A percentile compares a stretch with the other conserved stretches of the same genome.
These are phyloP conservation scores for Pyrus bretschneideri DNA, from an alignment of 306 rosid species.

Conservation along the genomic window DNA sequence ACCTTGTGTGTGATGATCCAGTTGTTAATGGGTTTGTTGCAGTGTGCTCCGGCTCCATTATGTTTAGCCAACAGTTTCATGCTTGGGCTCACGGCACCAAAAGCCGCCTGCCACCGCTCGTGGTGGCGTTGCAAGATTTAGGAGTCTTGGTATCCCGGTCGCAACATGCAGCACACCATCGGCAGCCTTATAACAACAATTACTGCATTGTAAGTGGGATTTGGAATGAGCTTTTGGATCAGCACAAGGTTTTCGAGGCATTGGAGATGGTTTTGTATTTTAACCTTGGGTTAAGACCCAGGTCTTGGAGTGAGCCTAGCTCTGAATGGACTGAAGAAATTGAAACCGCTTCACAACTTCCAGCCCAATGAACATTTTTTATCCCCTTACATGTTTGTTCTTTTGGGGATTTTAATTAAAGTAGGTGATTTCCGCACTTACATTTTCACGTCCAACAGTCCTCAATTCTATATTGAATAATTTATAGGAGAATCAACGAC, in stretches of 20 bases:
- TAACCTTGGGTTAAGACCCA: constrained; percentile 54
- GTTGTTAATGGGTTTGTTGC: constrained; percentile 47
- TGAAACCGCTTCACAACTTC: constrained; percentile 25
- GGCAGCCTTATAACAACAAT: constrained; percentile 67
- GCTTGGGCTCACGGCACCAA: constrained; percentile 90
- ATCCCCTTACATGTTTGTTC: background rate
- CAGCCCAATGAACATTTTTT: constrained; percentile 8
- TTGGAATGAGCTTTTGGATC: constrained; percentile 73
- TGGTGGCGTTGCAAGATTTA: constrained; percentile 55
- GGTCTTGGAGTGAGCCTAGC: constrained; percentile 78
- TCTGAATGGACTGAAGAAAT: constrained; percentile 67
- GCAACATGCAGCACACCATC: constrained; percentile 67
- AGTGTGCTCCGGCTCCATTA: constrained; percentile 59
- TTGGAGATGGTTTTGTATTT: constrained; percentile 72
- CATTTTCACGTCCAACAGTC: too few relatives aligned
- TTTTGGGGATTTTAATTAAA: background rate
- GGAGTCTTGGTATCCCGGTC: constrained; percentile 68
- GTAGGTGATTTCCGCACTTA: background rate
- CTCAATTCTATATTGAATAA: background rate
- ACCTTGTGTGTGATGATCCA: constrained; percentile 50
- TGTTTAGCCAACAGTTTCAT: constrained; percentile 97
- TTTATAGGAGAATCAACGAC: too few relatives aligned
- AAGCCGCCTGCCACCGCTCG: constrained; percentile 57
- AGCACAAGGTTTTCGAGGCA: constrained; percentile 54
- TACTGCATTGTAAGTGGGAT: constrained; percentile 93